Conservation (phyloP, 1,284 basidiomycete species). For the Pascua guehoae region DNA sequence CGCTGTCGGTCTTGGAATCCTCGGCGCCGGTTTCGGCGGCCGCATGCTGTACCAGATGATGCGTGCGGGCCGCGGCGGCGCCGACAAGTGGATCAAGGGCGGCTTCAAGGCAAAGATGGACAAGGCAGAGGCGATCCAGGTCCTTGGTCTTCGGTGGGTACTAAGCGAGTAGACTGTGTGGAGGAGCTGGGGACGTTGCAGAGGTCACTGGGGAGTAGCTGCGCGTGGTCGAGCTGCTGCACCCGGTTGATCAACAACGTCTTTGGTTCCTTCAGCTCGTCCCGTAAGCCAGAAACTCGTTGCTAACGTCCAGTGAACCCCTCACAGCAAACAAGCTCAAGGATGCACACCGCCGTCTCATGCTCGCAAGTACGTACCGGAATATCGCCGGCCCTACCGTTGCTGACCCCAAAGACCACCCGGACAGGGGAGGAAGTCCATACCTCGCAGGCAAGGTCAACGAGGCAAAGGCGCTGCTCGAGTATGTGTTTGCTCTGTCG, state of each 20-base stretch:
- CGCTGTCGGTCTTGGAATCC: slow-evolving; percentile 70
- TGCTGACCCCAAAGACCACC: slow-evolving; percentile 52
- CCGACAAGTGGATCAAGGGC: slow-evolving; percentile 84
- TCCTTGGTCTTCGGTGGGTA: slow-evolving; percentile 86
- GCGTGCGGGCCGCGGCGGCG: slow-evolving; percentile 57
- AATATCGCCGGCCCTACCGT: too few relatives aligned
- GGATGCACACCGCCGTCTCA: slow-evolving; percentile 85
- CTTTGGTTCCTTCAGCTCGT: not conserved
- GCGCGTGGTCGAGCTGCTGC: not conserved
- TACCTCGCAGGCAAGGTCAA: slow-evolving; percentile 98
- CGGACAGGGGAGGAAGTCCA: slow-evolving; percentile 91
- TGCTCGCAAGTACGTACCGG: slow-evolving; percentile 64
- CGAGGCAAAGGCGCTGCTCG: slow-evolving; percentile 81
- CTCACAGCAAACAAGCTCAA: slow-evolving; percentile 69
- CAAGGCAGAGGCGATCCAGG: slow-evolving; percentile 81
- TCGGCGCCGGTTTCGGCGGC: slow-evolving; percentile 74
- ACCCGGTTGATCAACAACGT: not conserved
- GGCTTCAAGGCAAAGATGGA: slow-evolving; percentile 97
- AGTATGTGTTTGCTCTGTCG: slow-evolving; percentile 45
- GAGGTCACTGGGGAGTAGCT: not conserved
- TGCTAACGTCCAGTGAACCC: slow-evolving; percentile 60
- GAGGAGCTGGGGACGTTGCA: not conserved
- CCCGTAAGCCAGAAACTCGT: not conserved
- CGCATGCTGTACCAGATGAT: slow-evolving; percentile 58
- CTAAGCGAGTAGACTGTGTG: not conserved